Percentiles rank a stretch among this genome's conserved stretches.
Conservation (phyloP, 1,284 basidiomycete species). For the Gastroboletus turbinatus region DNA sequence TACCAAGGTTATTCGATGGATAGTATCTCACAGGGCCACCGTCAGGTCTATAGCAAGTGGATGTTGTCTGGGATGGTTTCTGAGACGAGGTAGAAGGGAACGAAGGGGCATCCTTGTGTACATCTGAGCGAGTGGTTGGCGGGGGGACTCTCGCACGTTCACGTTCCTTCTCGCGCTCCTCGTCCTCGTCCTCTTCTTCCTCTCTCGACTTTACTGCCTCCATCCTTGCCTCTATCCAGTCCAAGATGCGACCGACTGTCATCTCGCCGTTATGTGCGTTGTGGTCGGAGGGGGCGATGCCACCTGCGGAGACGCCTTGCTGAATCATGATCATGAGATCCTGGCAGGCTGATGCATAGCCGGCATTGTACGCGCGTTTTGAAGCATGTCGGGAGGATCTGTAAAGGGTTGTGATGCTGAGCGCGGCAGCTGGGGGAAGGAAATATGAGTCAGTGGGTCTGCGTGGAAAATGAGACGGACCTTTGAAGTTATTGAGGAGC, state of each 20-base stretch:
- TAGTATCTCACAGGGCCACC: constrained; percentile 22
- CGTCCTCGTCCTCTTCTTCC: constrained; percentile 78
- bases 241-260: constrained; percentile 74
- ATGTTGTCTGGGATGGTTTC: constrained; percentile 18
- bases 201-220: constrained; percentile 69
- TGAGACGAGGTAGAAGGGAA: constrained; percentile 24
- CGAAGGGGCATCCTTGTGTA: constrained; percentile 19
- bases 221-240: constrained; percentile 71
- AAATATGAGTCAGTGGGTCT: constrained; percentile 16
- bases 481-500: constrained; percentile 77
- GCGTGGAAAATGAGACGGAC: constrained; percentile 34
- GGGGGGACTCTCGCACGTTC: constrained; percentile 27
- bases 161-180: constrained; percentile 56
- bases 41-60: constrained; percentile 20
- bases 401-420: constrained; percentile 80
- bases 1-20: neutral
- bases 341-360: constrained; percentile 73
- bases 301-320: constrained; percentile 66
- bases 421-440: constrained; percentile 58
- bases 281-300: constrained; percentile 37
- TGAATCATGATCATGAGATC: constrained; percentile 79
- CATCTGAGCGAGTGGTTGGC: constrained; percentile 16
- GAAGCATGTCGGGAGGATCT: constrained; percentile 71
- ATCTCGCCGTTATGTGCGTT: constrained; percentile 50
- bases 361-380: constrained; percentile 73